Conservation (phyloP, 495 filamentous ascomycete genomes). For the Evansstolkia leycettana region DNA sequence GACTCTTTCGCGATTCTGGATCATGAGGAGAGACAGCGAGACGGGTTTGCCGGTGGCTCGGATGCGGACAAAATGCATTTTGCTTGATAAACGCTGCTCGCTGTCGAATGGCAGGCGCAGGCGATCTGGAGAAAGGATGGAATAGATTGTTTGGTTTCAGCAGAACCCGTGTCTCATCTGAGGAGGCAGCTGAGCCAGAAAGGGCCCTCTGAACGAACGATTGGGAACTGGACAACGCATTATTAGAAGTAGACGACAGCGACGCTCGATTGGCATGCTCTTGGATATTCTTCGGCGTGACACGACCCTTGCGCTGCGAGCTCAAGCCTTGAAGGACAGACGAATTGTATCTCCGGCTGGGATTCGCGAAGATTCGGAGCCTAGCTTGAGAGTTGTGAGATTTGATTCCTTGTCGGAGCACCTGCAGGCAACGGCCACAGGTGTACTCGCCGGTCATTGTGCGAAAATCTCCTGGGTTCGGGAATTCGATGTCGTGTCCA, state of each 20-base stretch:
- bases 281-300: conserved; percentile 5
- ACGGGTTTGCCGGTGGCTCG: conserved; percentile 60
- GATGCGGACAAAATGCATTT: conserved; percentile 86
- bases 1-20: conserved; percentile 41
- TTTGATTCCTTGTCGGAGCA: conserved; percentile 17
- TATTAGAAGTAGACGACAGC: conserved; percentile 1
- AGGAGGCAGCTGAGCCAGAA: conserved; percentile 12
- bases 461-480: conserved; percentile 6
- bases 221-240: conserved; percentile 1
- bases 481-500: not conserved
- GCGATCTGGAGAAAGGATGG: conserved; percentile 80
- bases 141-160: conserved; percentile 77
- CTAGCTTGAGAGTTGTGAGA: conserved; percentile 9
- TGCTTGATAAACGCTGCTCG: conserved; percentile 82
- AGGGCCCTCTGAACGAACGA: conserved; percentile 15
- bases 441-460: conserved; percentile 31
- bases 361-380: conserved; percentile 12
- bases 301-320: conserved; percentile 14
- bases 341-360: conserved; percentile 13
- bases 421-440: conserved; percentile 31
- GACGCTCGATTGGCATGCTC: conserved; percentile 9
- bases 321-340: conserved; percentile 21
- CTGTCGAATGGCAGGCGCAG: conserved; percentile 67
- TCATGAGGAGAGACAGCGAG: conserved; percentile 45
- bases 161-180: conserved; percentile 31